These are phyloP conservation scores for Spathaspora boniae DNA, from an alignment of 805 yeast species.

Conservation along the genomic window DNA sequence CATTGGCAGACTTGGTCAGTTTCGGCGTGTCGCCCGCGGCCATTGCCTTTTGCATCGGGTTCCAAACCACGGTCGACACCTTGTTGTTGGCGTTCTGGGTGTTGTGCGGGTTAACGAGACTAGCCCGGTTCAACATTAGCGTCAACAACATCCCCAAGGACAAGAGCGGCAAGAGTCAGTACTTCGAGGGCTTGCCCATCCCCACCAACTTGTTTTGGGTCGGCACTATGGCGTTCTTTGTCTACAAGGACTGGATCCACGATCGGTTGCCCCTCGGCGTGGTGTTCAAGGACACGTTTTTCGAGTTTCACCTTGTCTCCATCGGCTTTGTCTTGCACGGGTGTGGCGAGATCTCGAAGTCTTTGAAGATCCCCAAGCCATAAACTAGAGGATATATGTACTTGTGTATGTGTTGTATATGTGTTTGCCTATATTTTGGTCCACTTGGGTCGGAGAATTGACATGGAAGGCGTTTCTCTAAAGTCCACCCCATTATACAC, in stretches of 20 bases:
- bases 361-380: slow-evolving; percentile 87
- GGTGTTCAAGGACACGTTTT: slow-evolving; percentile 47
- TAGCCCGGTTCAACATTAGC: slow-evolving; percentile 94
- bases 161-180: slow-evolving; percentile 77
- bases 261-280: slow-evolving; percentile 66
- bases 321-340: slow-evolving; percentile 73
- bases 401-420: not conserved
- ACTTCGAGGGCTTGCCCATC: slow-evolving; percentile 95
- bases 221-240: slow-evolving; percentile 64
- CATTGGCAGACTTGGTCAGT: slow-evolving; percentile 90
- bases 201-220: slow-evolving; percentile 84
- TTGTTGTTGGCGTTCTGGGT: slow-evolving; percentile 78
- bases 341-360: slow-evolving; percentile 86
- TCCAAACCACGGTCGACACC: slow-evolving; percentile 79
- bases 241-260: slow-evolving; percentile 47
- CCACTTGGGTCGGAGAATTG: slow-evolving; percentile 13
- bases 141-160: slow-evolving; percentile 93
- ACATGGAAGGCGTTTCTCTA: slow-evolving; percentile 17
- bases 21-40: slow-evolving; percentile 96
- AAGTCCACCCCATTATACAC: slow-evolving; percentile 20
- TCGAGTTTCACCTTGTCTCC: slow-evolving; percentile 74
- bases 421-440: not conserved
- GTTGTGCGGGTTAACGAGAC: slow-evolving; percentile 86
- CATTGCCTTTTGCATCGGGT: slow-evolving; percentile 87
- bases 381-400: slow-evolving; percentile 18